Base-by-base conservation (phyloP, 2,329 filamentous ascomycete species). In the Parascedosporium putredinis region DNA sequence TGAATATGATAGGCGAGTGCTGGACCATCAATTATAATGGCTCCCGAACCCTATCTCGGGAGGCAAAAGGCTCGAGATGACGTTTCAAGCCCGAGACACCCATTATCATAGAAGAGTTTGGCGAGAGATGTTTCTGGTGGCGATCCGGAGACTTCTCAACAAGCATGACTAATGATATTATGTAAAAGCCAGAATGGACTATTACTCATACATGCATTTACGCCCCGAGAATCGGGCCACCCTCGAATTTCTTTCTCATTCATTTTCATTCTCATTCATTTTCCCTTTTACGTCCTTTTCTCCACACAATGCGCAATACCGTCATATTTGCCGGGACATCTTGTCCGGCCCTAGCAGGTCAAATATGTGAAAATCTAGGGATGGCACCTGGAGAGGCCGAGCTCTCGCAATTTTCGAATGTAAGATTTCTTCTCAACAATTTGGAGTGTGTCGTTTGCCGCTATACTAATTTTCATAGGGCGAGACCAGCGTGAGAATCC, bases 1-100 rank as follows among this genome's bases (percentile, higher is more conserved):
- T 85, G 80, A 36, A 90, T 70, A 62, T 87, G 77, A 61, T 91
- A 85, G 1, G 88, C 86, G 23, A 95, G 67, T 2, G 81, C 83
- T 4, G 89, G 88, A 0, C 88, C 89, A 61, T 95, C 89, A 50
- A 95, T 79, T 42, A 79, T 72, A 12, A 31, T 31, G 27, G n/a
- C 12, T 18, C 76, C 65, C 5, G 58, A 58, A 34, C 70, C 60
- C 23, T 65, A 62, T 34, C 62, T 56, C 2, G 85, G 64, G 9
- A 62, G 2, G 74, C 73, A 60, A 76, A 81, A 0, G 73, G 74
- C 52, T 72, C 66, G 40, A 85, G 62, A 47, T 73, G 71, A 12
- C 67, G 63, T 43, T 71, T 72, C 4, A 86, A 66, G 54, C 74
- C 71, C 36, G 71, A 74, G 43, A 86, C 79, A 0, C 82, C 82